Evolutionary conservation across 2,329 filamentous ascomycete genomes (phyloP), one percentile per base, ranked within the genome.

Genomic region (Alternaria brassicae): DNA sequence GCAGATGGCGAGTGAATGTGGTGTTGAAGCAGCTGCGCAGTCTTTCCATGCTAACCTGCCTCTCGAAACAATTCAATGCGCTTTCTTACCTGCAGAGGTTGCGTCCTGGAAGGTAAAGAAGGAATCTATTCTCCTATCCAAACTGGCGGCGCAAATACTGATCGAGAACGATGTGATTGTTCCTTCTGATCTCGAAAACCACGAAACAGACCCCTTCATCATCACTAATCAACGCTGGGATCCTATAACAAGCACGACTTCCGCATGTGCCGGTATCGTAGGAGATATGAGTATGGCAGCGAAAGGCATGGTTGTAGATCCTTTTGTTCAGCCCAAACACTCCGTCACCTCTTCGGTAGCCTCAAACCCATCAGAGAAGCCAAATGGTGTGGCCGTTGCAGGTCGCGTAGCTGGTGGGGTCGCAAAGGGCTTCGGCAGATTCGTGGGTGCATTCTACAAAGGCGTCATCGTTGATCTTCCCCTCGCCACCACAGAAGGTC

Each of bases 181-280:
- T 10, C 39, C 55, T 5, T 57, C 55, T 10, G 65, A 75, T 37
- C 52, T 75, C 4, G 69, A 63, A 41, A 62, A 65, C n/a, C 54
- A 67, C 56, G 54, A 65, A 52, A 64, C 63, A 9, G 62, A 70
- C 3, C 66, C 69, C 1, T 67, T 77, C 17, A 47, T 60, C 17
- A 80, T 80, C 23, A 70, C 74, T 6, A 73, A 73, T 39, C 58
- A 62, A 1, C 69, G 79, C 17, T 81, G 89, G 7, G 89, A 91
- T 70, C 89, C 89, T 0, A 78, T 91, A n/a, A 90, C 88, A 1
- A 88, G 88, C 4, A 80, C 85, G 4, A 82, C 84, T 2, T 85
- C 86, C 4, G 87, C 88, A 0, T 62, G 89, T 5, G 79, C 84
- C 19, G 81, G 81, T 6, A 84, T 84, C 0, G 72, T 88, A 1